A percentile compares a stretch with the other conserved stretches of the same genome.
These are phyloP conservation scores for Debaryomyces tyrocola DNA, from an alignment of 805 yeast species.

Conservation along the genomic window DNA sequence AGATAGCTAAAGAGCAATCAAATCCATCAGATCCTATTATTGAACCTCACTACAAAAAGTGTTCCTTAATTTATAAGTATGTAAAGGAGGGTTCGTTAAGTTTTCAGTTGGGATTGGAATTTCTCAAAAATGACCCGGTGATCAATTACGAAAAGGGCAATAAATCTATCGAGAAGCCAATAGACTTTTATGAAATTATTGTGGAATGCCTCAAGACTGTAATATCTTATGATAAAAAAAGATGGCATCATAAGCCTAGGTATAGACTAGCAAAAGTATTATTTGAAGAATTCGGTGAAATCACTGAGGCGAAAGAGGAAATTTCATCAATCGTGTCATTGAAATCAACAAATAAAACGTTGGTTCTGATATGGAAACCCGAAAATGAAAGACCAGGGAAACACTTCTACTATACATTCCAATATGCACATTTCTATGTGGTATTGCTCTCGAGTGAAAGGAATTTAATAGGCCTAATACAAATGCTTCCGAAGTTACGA, in stretches of 20 bases:
- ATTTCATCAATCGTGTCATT: constrained; percentile 64
- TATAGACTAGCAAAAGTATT: constrained; percentile 67
- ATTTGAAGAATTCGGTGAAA: constrained; percentile 53
- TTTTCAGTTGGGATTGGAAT: constrained; percentile 36
- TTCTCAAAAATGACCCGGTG: constrained; percentile 39
- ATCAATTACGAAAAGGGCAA: constrained; percentile 7
- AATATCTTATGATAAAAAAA: constrained; percentile 65
- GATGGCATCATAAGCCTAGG: constrained; percentile 89
- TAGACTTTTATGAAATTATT: constrained; percentile 38
- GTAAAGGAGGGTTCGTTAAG: constrained; percentile 37
- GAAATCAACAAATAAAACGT: constrained; percentile 65
- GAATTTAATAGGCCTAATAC: constrained; percentile 60
- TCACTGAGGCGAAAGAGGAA: constrained; percentile 57
- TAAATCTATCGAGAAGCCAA: constrained; percentile 8
- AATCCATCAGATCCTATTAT: constrained; percentile 55
- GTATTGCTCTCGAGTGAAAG: constrained; percentile 50
- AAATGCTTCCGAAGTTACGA: constrained; percentile 71
- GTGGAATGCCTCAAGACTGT: constrained; percentile 50
- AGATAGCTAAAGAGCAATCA: constrained; percentile 36
- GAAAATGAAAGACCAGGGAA: constrained; percentile 90
- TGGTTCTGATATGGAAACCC: constrained; percentile 91
- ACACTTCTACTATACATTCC: constrained; percentile 75
- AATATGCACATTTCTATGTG: constrained; percentile 66
- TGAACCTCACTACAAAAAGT: constrained; percentile 75
- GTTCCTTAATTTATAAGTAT: constrained; percentile 59